Percentiles rank a stretch among this genome's conserved stretches.
These are phyloP conservation scores for Penicillium sp. DNA, from an alignment of 2,329 filamentous ascomycete species.

Conservation along the genomic window DNA sequence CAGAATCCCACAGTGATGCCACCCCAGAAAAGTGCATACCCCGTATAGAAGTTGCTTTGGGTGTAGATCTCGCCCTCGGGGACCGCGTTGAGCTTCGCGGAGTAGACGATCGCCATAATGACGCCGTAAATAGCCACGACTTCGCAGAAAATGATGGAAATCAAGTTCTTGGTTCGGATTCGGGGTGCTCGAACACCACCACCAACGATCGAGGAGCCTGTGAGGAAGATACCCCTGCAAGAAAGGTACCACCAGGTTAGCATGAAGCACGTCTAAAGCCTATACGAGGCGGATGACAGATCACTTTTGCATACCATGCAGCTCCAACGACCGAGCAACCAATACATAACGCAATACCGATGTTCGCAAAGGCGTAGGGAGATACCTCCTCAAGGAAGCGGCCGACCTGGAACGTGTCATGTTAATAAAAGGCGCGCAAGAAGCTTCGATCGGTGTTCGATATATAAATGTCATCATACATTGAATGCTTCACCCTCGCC, in stretches of 20 bases:
- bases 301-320: conserved; percentile 88
- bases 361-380: conserved; percentile 88
- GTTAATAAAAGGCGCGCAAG: conserved; percentile 13
- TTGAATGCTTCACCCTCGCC: conserved; percentile 96
- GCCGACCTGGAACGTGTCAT: conserved; percentile 67
- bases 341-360: conserved; percentile 93
- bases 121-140: conserved; percentile 99
- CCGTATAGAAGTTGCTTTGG: conserved; percentile 85
- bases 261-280: not conserved
- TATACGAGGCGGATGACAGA: not conserved
- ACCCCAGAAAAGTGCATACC: conserved; percentile 94
- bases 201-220: conserved; percentile 94
- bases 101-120: conserved; percentile 99
- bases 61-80: conserved; percentile 69
- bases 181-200: conserved; percentile 95
- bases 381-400: conserved; percentile 93
- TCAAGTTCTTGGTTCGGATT: conserved; percentile 98
- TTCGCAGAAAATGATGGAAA: conserved; percentile 99
- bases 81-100: conserved; percentile 76
- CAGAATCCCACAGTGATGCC: conserved; percentile 93
- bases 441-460: conserved; percentile 1
- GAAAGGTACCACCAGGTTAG: conserved; percentile 1
- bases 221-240: conserved; percentile 96
- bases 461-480: conserved; percentile 63
- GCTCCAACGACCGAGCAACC: conserved; percentile 95